These are phyloP conservation scores for Sisymbrium altissimum DNA, from an alignment of 345 rosid species.

Conservation along the genomic window DNA sequence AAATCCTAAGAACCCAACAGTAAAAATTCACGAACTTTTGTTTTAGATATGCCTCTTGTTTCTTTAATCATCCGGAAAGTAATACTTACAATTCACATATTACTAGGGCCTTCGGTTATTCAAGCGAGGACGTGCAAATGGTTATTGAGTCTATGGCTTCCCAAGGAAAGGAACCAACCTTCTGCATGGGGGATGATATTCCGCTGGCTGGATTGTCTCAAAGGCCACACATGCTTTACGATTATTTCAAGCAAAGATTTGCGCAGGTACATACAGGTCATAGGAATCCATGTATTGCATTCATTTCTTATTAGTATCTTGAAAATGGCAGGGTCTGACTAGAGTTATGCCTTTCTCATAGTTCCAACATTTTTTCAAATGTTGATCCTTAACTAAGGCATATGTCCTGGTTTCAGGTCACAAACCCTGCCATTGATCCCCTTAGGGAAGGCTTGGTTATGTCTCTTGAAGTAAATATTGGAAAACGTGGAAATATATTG, in stretches of 20 bases:
- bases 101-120: constrained; percentile 89
- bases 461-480: constrained; percentile 96
- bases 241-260: constrained; percentile 98
- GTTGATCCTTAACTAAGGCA: neutral
- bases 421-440: constrained; percentile 99
- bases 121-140: constrained; percentile 99
- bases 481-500: constrained; percentile 88
- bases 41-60: neutral
- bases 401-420: constrained; percentile 52
- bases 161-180: constrained; percentile 97
- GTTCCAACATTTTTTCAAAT: neutral
- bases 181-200: constrained; percentile 97
- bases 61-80: neutral
- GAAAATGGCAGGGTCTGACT: neutral
- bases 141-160: constrained; percentile 95
- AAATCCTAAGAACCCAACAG: constrained; percentile 85
- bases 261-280: constrained; percentile 66
- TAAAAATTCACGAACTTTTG: constrained; percentile 38
- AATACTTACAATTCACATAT: neutral
- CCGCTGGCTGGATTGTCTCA: constrained; percentile 87
- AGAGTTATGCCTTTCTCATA: neutral
- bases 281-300: neutral
- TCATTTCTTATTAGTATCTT: neutral
- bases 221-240: constrained; percentile 87
- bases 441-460: constrained; percentile 96